Conservation (phyloP, 805 yeast genomes). For the Candida ficus region DNA sequence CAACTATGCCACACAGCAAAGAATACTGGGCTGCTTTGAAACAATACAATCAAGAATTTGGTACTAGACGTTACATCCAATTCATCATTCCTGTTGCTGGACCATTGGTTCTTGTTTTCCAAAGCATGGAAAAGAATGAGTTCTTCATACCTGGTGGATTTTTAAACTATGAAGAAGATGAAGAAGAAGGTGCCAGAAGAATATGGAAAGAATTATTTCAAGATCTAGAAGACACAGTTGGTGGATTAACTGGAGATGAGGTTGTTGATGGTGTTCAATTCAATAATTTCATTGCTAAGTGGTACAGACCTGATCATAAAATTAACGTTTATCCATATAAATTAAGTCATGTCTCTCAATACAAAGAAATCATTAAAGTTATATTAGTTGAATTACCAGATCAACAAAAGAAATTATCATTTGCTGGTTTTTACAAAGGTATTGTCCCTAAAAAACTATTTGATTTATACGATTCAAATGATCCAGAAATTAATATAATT, state of each 20-base stretch:
- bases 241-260: neutral
- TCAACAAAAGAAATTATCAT: conserved; percentile 4
- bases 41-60: conserved; percentile 5
- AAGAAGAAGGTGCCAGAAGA: conserved; percentile 9
- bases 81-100: conserved; percentile 12
- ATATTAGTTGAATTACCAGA: conserved; percentile 9
- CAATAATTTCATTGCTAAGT: conserved; percentile 6
- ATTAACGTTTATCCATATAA: conserved; percentile 14
- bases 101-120: conserved; percentile 12
- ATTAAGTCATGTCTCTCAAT: conserved; percentile 5
- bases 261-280: conserved; percentile 7
- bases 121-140: neutral
- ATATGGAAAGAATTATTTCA: conserved; percentile 12
- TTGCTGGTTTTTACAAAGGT: conserved; percentile 5
- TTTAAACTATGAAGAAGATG: conserved; percentile 12
- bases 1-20: conserved; percentile 4
- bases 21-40: conserved; percentile 5
- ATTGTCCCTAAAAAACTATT: conserved; percentile 8
- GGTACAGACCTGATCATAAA: conserved; percentile 18
- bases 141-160: conserved; percentile 13
- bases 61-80: conserved; percentile 12
- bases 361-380: conserved; percentile 13
- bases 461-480: conserved; percentile 13
- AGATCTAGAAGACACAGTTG: neutral
- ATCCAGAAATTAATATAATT: conserved; percentile 21